These are phyloP conservation scores for Pilatotrama ljubarskyi DNA, from an alignment of 768 basidiomycete genomes.

Conservation along the genomic window DNA sequence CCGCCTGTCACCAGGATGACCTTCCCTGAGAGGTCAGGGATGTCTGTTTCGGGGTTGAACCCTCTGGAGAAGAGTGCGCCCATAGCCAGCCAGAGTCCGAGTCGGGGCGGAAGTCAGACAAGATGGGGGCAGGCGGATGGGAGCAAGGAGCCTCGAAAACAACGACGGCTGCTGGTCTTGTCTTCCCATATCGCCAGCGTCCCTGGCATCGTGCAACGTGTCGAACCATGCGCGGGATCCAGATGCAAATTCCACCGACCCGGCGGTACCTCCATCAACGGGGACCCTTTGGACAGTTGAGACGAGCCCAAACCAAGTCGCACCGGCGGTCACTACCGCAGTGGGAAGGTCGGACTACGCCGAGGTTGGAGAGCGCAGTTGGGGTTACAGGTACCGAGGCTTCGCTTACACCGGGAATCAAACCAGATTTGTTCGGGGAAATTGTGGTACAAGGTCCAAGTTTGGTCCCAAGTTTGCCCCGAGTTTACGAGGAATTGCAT, in stretches of 20 bases:
- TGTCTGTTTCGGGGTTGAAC: constrained; percentile 35
- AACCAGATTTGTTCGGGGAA: too few relatives aligned
- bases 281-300: not conserved
- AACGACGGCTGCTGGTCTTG: not conserved
- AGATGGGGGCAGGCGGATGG: too few relatives aligned
- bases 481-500: too few relatives aligned
- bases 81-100: not conserved
- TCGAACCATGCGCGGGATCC: not conserved
- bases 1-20: constrained; percentile 60
- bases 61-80: constrained; percentile 12
- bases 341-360: not conserved
- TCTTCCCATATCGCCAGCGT: not conserved
- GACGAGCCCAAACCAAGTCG: not conserved
- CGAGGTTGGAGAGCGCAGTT: not conserved
- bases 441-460: too few relatives aligned
- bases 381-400: too few relatives aligned
- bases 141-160: not conserved
- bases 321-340: not conserved
- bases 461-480: too few relatives aligned
- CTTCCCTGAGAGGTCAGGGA: constrained; percentile 49
- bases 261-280: constrained; percentile 11
- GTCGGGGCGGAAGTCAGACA: not conserved
- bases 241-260: constrained; percentile 2
- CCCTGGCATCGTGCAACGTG: not conserved
- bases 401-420: too few relatives aligned